Percentiles rank a stretch among this genome's conserved stretches.
These are phyloP conservation scores for Protomyces lactucae-debilis DNA, from an alignment of 1,139 yeast species.

Conservation along the genomic window DNA sequence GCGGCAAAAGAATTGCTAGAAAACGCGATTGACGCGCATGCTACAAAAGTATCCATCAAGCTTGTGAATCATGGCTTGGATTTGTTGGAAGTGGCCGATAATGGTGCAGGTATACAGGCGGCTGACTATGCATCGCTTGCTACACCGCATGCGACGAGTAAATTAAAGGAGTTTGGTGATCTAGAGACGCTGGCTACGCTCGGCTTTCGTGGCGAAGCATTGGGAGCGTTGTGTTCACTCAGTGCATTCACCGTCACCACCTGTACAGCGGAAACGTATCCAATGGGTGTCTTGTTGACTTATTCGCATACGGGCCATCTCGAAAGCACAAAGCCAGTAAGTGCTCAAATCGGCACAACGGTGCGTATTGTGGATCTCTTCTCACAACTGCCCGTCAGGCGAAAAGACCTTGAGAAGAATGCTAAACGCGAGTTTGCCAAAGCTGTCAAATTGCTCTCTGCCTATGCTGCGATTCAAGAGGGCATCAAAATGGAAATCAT, in stretches of 20 bases:
- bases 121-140: constrained; percentile 58
- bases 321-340: background rate
- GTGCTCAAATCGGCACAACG: constrained; percentile 51
- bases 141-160: constrained; percentile 74
- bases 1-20: constrained; percentile 83
- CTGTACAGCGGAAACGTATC: constrained; percentile 48
- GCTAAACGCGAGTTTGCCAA: constrained; percentile 66
- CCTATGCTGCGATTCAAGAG: constrained; percentile 60
- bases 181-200: constrained; percentile 51
- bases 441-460: constrained; percentile 57
- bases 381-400: constrained; percentile 60
- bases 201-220: constrained; percentile 85
- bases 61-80: constrained; percentile 74
- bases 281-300: constrained; percentile 53
- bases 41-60: constrained; percentile 55
- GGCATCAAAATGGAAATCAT: constrained; percentile 39
- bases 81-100: constrained; percentile 63
- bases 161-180: constrained; percentile 56
- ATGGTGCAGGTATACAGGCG: constrained; percentile 66
- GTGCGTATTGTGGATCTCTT: constrained; percentile 53
- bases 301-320: constrained; percentile 52
- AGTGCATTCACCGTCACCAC: constrained; percentile 52
- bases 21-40: constrained; percentile 59
- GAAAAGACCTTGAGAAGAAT: constrained; percentile 65
- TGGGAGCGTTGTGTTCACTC: constrained; percentile 67